These are phyloP conservation scores for Kewa caespitosa DNA, from an alignment of 179 eudicot species.

Conservation along the genomic window DNA sequence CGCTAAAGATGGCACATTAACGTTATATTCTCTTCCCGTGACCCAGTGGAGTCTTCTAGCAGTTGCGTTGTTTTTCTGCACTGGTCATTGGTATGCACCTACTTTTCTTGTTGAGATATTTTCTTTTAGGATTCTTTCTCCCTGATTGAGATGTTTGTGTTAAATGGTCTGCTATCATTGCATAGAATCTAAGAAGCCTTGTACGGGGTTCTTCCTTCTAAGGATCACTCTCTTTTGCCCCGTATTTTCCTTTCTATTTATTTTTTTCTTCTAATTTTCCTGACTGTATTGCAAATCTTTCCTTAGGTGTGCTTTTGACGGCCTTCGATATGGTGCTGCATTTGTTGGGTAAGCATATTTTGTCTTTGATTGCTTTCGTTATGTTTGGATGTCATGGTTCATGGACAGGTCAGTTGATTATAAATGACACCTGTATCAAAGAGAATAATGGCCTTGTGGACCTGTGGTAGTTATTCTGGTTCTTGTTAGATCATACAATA, in stretches of 20 bases:
- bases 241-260: background rate
- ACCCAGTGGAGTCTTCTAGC: slow-evolving; percentile 90
- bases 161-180: background rate
- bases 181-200: background rate
- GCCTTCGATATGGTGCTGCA: slow-evolving; percentile 92
- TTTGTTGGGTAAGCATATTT: slow-evolving; percentile 71
- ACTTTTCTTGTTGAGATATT: slow-evolving; percentile 7
- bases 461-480: background rate
- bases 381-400: slow-evolving; percentile 1
- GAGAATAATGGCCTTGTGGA: background rate
- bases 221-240: background rate
- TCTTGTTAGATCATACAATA: background rate
- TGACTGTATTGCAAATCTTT: slow-evolving; percentile 4
- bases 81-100: slow-evolving; percentile 77
- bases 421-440: background rate
- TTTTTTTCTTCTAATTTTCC: background rate
- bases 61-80: slow-evolving; percentile 76
- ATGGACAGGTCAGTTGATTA: background rate
- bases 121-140: background rate
- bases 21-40: slow-evolving; percentile 54
- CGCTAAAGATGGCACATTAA: slow-evolving; percentile 26
- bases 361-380: background rate
- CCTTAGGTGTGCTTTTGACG: slow-evolving; percentile 95
- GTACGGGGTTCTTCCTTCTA: background rate
- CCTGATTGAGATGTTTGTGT: background rate